Evolutionary conservation across 305 asterid genomes (phyloP).

Genomic region (Striga hermonthica): DNA sequence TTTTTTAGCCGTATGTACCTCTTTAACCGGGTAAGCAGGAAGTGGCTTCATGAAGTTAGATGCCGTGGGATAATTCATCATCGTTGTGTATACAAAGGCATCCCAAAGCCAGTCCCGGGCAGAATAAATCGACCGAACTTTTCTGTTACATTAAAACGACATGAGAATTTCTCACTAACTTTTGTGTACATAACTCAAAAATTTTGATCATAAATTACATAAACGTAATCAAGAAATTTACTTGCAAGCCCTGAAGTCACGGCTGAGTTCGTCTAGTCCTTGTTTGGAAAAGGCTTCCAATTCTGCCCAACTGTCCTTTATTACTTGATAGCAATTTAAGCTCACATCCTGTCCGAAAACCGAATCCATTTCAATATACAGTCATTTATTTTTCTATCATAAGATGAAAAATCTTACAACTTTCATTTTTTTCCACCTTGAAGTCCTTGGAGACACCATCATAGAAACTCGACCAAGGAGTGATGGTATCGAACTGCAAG

Average conservation of each 20-base stretch:
- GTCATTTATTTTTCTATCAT: too few species aligned
- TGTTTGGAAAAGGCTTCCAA: constrained; percentile 42
- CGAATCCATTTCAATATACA: neutral
- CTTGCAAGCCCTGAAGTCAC: constrained; percentile 67
- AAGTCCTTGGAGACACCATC: constrained; percentile 82
- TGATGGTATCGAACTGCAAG: constrained; percentile 63
- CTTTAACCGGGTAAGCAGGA: constrained; percentile 70
- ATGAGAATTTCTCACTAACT: too few species aligned
- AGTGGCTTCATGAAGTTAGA: constrained; percentile 69
- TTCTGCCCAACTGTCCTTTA: constrained; percentile 72
- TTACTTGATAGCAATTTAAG: constrained; percentile 61
- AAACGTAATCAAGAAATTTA: constrained; percentile 38
- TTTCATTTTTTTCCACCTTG: constrained; percentile 43
- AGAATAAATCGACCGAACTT: constrained; percentile 42
- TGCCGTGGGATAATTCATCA: constrained; percentile 69
- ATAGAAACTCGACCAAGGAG: constrained; percentile 80
- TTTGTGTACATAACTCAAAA: too few species aligned
- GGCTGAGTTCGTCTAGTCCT: constrained; percentile 49
- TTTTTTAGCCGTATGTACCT: constrained; percentile 34
- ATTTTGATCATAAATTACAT: too few species aligned
- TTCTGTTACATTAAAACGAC: constrained; percentile 34
- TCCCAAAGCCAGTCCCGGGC: constrained; percentile 62
- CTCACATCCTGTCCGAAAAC: constrained; percentile 50
- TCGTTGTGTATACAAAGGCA: constrained; percentile 68
- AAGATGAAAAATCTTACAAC: too few species aligned